Evolutionary conservation across 768 basidiomycete genomes (phyloP).

Genomic region (Pulveroboletus sp.): DNA sequence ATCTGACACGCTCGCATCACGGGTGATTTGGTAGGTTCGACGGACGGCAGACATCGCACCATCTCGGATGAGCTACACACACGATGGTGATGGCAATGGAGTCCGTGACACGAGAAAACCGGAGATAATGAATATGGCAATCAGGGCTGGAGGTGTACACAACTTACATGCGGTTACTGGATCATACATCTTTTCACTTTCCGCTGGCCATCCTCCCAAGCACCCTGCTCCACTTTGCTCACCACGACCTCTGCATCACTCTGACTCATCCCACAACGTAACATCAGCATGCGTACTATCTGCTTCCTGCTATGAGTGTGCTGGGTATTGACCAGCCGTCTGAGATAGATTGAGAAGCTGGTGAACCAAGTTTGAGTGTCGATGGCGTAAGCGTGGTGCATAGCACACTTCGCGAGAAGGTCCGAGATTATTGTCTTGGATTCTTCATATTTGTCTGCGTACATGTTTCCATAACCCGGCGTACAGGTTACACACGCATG

Average conservation of each 20-base stretch:
- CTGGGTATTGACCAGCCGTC: constrained; percentile 18
- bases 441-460: constrained; percentile 33
- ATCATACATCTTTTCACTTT: constrained; percentile 12
- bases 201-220: not conserved
- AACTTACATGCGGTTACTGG: constrained; percentile 16
- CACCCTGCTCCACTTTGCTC: constrained; percentile 15
- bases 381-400: constrained; percentile 14
- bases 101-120: not conserved
- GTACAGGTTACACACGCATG: constrained; percentile 32
- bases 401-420: constrained; percentile 22
- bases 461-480: constrained; percentile 28
- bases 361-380: constrained; percentile 25
- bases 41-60: not conserved
- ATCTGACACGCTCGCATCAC: not conserved
- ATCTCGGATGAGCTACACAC: not conserved
- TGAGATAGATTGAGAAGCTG: constrained; percentile 21
- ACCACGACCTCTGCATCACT: constrained; percentile 18
- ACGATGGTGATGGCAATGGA: not conserved
- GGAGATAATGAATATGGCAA: constrained; percentile 1
- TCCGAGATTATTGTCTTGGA: constrained; percentile 27
- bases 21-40: not conserved
- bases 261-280: constrained; percentile 23
- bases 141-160: not conserved
- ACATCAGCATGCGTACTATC: constrained; percentile 23
- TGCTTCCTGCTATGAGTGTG: constrained; percentile 20